These are phyloP conservation scores for Coemansia sp. DNA, from an alignment of 192 early-diverging fungal genomes.

Conservation along the genomic window DNA sequence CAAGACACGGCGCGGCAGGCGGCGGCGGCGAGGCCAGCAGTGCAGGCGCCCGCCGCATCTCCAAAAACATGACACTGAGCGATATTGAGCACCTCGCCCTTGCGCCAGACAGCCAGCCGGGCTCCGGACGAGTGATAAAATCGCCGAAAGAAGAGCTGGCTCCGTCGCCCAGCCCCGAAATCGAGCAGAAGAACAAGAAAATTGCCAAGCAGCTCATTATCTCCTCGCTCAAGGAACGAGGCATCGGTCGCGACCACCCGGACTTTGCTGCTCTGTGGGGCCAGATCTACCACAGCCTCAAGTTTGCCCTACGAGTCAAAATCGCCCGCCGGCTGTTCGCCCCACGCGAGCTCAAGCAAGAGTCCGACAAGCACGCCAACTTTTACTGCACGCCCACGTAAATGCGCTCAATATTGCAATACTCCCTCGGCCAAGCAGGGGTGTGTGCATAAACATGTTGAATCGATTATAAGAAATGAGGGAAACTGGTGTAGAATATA, in stretches of 20 bases:
- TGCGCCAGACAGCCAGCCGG: background rate
- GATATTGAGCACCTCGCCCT: conserved; percentile 34
- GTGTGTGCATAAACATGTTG: no score
- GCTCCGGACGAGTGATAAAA: background rate
- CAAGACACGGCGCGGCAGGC: conserved; percentile 5
- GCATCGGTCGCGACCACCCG: conserved; percentile 26
- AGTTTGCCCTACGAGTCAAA: conserved; percentile 41
- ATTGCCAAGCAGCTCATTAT: conserved; percentile 50
- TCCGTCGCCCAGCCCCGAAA: conserved; percentile 2
- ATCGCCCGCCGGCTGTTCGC: conserved; percentile 15
- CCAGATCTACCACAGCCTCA: conserved; percentile 50
- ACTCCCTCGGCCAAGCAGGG: no score
- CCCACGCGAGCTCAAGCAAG: conserved; percentile 25
- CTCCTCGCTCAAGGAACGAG: conserved; percentile 39
- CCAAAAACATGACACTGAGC: conserved; percentile 33
- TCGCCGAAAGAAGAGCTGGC: background rate
- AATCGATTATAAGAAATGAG: no score
- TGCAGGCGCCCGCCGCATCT: background rate
- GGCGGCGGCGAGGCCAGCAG: no score
- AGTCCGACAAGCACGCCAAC: conserved; percentile 38
- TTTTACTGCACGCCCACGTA: conserved; percentile 29
- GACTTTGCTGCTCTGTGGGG: conserved; percentile 50
- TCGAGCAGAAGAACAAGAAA: conserved; percentile 36
- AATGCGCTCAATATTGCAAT: background rate
- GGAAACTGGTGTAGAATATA: no score